These are phyloP conservation scores for Phaeosphaeriaceae sp. DNA, from an alignment of 2,329 filamentous ascomycete genomes.

Conservation along the genomic window DNA sequence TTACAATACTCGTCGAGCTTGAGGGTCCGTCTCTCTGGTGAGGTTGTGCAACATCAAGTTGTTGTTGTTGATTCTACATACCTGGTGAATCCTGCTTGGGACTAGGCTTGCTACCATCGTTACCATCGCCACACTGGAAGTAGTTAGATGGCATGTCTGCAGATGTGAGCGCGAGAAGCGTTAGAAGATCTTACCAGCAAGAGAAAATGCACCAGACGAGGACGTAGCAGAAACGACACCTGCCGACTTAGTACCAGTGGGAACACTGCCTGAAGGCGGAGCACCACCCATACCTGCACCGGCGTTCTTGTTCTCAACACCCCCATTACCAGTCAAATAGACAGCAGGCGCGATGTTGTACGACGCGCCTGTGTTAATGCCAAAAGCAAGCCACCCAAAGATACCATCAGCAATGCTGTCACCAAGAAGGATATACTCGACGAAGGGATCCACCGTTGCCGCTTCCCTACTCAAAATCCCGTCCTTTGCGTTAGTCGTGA, in stretches of 20 bases:
- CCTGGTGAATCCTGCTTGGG: conserved; percentile 1
- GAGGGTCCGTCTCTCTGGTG: too few relatives aligned
- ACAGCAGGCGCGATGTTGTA: conserved; percentile 40
- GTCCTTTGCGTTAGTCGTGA: conserved; percentile 62
- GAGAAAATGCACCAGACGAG: conserved; percentile 7
- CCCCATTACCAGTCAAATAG: conserved; percentile 34
- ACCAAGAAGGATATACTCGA: conserved; percentile 65
- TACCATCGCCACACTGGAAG: conserved; percentile 4
- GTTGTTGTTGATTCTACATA: conserved; percentile 6
- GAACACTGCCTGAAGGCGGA: conserved; percentile 12
- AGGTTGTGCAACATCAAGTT: conserved; percentile 1
- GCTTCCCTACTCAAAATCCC: conserved; percentile 56
- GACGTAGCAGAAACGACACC: neutral
- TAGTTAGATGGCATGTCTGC: conserved; percentile 3
- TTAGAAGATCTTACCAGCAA: conserved; percentile 1
- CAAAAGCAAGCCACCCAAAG: conserved; percentile 44
- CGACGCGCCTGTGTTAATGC: conserved; percentile 30
- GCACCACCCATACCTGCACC: conserved; percentile 21
- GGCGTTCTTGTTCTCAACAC: conserved; percentile 33
- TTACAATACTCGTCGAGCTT: too few relatives aligned
- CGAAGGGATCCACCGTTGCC: conserved; percentile 60
- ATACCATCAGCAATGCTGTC: conserved; percentile 49
- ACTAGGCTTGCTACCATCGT: neutral
- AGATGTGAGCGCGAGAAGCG: neutral
- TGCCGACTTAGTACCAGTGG: conserved; percentile 8